Evolutionary conservation across 2,329 filamentous ascomycete species (phyloP).

Genomic region (Fusarium praegraminearum): DNA sequence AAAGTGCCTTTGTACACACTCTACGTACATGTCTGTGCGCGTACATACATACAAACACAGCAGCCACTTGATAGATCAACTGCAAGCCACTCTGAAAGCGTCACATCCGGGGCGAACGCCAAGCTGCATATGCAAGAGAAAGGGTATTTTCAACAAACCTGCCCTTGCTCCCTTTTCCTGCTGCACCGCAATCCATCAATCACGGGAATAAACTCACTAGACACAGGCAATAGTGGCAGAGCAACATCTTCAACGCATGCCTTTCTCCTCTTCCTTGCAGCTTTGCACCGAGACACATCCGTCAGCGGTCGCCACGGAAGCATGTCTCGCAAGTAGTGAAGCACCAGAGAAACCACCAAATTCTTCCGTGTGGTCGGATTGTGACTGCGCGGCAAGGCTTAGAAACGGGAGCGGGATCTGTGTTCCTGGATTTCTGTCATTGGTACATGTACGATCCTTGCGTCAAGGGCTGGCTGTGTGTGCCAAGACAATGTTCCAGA

Average conservation of each 20-base stretch:
- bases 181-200: background rate
- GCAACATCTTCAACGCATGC: conserved; percentile 16
- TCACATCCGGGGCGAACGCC: conserved; percentile 30
- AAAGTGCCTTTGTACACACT: background rate
- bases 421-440: conserved; percentile 1
- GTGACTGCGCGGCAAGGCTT: conserved; percentile 22
- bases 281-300: conserved; percentile 13
- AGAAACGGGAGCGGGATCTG: background rate
- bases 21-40: background rate
- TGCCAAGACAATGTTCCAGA: conserved; percentile 21
- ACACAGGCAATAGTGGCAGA: background rate
- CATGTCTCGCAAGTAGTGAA: conserved; percentile 16
- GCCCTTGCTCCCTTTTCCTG: background rate
- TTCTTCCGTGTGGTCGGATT: conserved; percentile 17
- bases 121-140: conserved; percentile 15
- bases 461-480: background rate
- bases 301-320: conserved; percentile 2
- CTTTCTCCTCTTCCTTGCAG: conserved; percentile 18
- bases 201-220: background rate
- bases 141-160: conserved; percentile 6
- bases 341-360: background rate
- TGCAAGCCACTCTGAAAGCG: conserved; percentile 38
- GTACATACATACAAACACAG: conserved; percentile 28
- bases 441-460: conserved; percentile 22
- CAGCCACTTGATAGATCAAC: conserved; percentile 34